Percentiles rank a stretch among this genome's conserved stretches.
phyloP scores from a whole-genome alignment of 148 eudicot species.

The Cornus florida region DNA sequence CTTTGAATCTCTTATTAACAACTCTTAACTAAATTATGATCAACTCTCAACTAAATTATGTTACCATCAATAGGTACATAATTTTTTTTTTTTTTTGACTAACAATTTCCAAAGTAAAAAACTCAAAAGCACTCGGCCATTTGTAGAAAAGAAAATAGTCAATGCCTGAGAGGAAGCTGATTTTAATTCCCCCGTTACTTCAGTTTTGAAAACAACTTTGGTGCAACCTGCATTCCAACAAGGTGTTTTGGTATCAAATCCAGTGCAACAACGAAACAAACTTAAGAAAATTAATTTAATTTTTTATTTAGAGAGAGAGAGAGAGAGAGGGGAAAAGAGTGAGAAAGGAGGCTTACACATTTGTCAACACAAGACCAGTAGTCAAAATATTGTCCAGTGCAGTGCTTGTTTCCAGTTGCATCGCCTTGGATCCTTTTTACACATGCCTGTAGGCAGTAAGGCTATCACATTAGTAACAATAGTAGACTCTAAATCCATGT shows the following conservation, averaged over 20 bases:
- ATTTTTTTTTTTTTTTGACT: background rate
- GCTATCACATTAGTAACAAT: background rate
- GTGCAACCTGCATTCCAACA: constrained; percentile 15
- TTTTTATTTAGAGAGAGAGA: background rate
- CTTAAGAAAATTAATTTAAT: background rate
- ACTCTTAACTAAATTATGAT: no score
- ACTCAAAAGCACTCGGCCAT: background rate
- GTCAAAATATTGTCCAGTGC: constrained; percentile 24
- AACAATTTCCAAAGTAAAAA: background rate
- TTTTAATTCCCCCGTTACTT: background rate
- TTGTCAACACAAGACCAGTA: constrained; percentile 28
- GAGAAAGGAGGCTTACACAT: constrained; percentile 17
- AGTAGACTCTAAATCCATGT: background rate
- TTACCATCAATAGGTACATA: background rate
- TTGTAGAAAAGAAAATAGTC: background rate
- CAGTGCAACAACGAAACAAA: background rate
- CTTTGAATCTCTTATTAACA: no score
- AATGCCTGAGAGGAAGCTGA: background rate
- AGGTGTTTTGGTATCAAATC: background rate
- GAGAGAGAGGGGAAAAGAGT: background rate
- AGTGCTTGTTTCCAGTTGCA: constrained; percentile 24
- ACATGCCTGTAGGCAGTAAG: constrained; percentile 20
- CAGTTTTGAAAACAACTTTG: constrained; percentile 11
- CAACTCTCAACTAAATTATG: no score
- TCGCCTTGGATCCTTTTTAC: constrained; percentile 20